Evolutionary conservation across 2,329 filamentous ascomycete genomes (phyloP), one percentile per base, ranked within the genome.

Genomic region (Coniella lustricola): DNA sequence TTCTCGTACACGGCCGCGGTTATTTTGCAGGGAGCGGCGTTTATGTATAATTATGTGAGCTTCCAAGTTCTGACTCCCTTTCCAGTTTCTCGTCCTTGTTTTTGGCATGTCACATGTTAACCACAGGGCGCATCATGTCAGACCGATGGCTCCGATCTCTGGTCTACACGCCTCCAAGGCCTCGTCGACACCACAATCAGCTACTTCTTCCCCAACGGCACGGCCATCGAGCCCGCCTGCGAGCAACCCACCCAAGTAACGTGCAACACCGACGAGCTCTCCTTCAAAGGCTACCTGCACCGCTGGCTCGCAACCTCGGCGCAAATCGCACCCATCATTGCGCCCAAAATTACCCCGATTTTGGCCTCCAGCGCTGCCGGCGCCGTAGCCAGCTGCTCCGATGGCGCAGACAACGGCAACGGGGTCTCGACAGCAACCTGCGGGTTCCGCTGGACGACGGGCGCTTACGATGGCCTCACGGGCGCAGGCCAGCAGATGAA

Each of bases 1-100:
- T 84, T 77, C 67, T 76, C 77, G 0, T 81, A 82, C 60, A 81
- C 79, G 56, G 74, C 77, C 33, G 81, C 76, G 17, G 69, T 80
- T 3, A 78, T 75, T 50, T 58, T 82, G 4, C 68, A 75, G 29
- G 82, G 81, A 2, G 74, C 75, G 1, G 81, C 81, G 2, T 75
- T 75, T 58, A 79, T 85, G 79, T 85, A 81, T 62, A 83, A 84
- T 56, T 70, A 64, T 38, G 71, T 74, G 59, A 56, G 70, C 63
- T 17, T 3, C 9, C 25, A 3, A 22, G 14, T 9, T 36, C 12
- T 18, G 3, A 3, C 7, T 8, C 12, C 5, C 9, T 16, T 7
- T 16, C 9, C 2, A 14, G n/a, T 35, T 37, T 10, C 8, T 37
- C 3, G 16, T 37, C 17, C 5, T 37, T 18, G 16, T 16, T 16